Percentiles rank a stretch among this genome's conserved stretches.
phyloP scores from a whole-genome alignment of 2,329 filamentous ascomycete species.

The Colletotrichum lini region DNA sequence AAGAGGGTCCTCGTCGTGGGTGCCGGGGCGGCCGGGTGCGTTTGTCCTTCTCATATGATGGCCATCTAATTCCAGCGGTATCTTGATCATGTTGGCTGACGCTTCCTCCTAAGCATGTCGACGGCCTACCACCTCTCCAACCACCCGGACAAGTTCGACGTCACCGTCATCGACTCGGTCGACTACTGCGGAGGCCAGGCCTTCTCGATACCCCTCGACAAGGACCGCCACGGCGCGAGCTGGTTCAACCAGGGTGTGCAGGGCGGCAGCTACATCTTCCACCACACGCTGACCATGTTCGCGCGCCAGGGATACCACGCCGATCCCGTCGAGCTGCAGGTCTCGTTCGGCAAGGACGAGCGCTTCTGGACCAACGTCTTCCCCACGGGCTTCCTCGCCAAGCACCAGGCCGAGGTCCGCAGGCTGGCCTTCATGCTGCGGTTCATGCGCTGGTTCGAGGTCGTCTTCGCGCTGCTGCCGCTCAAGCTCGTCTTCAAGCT shows the following conservation, averaged over 20 bases:
- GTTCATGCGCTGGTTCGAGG: constrained; percentile 68
- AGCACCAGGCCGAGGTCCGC: constrained; percentile 67
- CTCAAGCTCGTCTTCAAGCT: constrained; percentile 74
- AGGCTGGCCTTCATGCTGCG: constrained; percentile 68
- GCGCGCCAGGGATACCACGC: constrained; percentile 64
- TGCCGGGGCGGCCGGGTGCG: constrained; percentile 57
- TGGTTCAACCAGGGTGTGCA: constrained; percentile 77
- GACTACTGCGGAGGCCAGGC: constrained; percentile 75
- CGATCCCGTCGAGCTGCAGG: constrained; percentile 69
- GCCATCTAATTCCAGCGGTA: too few species aligned
- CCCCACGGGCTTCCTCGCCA: constrained; percentile 67
- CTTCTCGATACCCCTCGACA: constrained; percentile 73
- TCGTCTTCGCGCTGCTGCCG: constrained; percentile 69
- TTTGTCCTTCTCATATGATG: background rate
- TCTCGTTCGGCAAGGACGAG: constrained; percentile 71
- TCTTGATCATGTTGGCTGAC: background rate
- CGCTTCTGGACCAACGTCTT: constrained; percentile 76
- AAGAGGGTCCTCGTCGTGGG: constrained; percentile 58
- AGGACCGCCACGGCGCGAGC: constrained; percentile 69
- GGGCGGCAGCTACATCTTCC: constrained; percentile 71
- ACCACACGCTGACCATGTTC: constrained; percentile 75
- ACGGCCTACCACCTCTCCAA: constrained; percentile 72
- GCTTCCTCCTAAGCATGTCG: constrained; percentile 58
- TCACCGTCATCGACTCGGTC: constrained; percentile 70
- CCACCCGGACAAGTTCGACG: constrained; percentile 71